A percentile compares a stretch with the other conserved stretches of the same genome.
phyloP scores from a whole-genome alignment of 1,284 basidiomycete species.

The Cryptococcus sp. region DNA sequence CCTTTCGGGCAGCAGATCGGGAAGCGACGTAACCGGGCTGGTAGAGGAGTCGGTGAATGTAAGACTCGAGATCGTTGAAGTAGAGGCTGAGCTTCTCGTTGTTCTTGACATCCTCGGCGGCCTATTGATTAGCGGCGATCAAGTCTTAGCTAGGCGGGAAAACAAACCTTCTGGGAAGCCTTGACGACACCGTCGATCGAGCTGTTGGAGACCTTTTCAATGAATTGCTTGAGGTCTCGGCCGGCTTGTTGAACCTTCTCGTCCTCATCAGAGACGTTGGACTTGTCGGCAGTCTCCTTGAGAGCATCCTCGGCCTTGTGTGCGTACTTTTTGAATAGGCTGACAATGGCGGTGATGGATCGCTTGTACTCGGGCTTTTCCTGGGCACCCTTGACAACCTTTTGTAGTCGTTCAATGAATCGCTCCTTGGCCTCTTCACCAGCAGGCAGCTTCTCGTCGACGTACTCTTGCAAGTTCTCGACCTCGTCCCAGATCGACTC shows the following conservation, averaged over 20 bases:
- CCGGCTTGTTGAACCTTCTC: constrained; percentile 47
- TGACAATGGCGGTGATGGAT: constrained; percentile 46
- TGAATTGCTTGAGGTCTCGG: constrained; percentile 45
- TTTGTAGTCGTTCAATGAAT: constrained; percentile 48
- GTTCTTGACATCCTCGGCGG: constrained; percentile 44
- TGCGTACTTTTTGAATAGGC: constrained; percentile 51
- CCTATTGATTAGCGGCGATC: constrained; percentile 12
- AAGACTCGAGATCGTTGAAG: constrained; percentile 42
- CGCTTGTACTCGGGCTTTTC: constrained; percentile 47
- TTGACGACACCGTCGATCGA: constrained; percentile 44
- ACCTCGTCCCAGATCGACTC: constrained; percentile 33
- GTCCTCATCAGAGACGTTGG: constrained; percentile 45
- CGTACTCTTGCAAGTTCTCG: constrained; percentile 40
- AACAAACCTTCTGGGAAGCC: constrained; percentile 40
- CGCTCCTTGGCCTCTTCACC: constrained; percentile 50
- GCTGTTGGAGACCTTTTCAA: constrained; percentile 48
- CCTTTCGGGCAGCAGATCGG: constrained; percentile 43
- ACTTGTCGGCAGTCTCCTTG: constrained; percentile 43
- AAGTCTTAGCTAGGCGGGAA: neutral
- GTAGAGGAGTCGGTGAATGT: constrained; percentile 43
- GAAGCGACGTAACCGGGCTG: constrained; percentile 47
- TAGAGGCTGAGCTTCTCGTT: constrained; percentile 44
- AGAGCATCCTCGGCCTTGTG: constrained; percentile 47
- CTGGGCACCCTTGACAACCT: constrained; percentile 40
- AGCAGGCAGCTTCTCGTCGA: constrained; percentile 49